phyloP scores from a whole-genome alignment of 208 protist genomes.

The Leishmania tropica region DNA sequence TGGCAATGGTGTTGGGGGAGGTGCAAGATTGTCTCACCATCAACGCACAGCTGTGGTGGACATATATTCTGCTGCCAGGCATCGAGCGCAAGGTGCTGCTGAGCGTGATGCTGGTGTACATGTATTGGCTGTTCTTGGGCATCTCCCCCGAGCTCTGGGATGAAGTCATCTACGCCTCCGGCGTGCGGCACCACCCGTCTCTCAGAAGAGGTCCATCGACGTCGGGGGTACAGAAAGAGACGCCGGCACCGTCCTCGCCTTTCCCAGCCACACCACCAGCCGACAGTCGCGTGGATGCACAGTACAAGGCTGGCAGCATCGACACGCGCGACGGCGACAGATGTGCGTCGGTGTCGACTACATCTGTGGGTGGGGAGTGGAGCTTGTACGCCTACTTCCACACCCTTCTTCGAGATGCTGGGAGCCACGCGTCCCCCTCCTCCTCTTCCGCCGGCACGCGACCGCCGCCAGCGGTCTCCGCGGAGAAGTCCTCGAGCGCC shows the following conservation, averaged over 20 bases:
- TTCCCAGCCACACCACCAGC: neutral
- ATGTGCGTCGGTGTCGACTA: neutral
- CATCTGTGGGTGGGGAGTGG: neutral
- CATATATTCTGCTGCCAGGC: constrained; percentile 16
- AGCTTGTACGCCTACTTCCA: neutral
- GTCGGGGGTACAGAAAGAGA: neutral
- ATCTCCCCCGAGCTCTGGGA: constrained; percentile 30
- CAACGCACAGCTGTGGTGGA: constrained; percentile 42
- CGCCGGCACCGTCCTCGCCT: neutral
- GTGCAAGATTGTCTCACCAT: constrained; percentile 36
- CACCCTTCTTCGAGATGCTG: neutral
- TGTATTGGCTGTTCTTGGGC: constrained; percentile 42
- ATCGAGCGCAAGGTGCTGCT: constrained; percentile 14
- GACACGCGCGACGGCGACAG: neutral
- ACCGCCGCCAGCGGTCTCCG: neutral
- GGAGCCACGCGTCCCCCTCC: neutral
- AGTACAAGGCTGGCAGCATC: neutral
- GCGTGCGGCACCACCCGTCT: constrained; percentile 12
- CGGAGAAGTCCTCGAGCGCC: neutral
- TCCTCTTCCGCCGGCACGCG: neutral
- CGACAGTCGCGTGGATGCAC: neutral
- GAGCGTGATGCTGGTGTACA: constrained; percentile 25
- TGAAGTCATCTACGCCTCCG: constrained; percentile 32
- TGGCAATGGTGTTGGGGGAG: constrained; percentile 13
- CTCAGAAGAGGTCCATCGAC: neutral